These are phyloP conservation scores for Mortierella hygrophila DNA, from an alignment of 192 early-diverging fungal species.

Conservation along the genomic window DNA sequence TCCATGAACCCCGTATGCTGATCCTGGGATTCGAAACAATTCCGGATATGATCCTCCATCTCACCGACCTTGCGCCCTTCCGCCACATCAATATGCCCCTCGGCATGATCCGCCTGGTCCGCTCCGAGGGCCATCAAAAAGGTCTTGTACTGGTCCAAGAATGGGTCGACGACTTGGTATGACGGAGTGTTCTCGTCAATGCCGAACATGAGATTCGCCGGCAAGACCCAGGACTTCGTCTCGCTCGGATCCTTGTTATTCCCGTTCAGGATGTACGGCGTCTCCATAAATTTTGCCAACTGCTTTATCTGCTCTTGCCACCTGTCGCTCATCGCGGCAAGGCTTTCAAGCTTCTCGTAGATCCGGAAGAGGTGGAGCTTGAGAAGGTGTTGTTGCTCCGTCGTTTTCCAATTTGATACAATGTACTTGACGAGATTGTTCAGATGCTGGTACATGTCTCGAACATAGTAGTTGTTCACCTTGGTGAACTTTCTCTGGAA, in stretches of 20 bases:
- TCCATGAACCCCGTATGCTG: constrained; percentile 30
- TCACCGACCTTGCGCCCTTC: not conserved
- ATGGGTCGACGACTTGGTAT: not conserved
- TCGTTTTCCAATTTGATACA: constrained; percentile 2
- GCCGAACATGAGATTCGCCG: constrained; percentile 24
- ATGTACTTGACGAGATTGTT: not conserved
- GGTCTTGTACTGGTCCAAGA: not conserved
- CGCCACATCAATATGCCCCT: not conserved
- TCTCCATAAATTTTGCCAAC: not conserved
- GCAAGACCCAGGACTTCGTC: constrained; percentile 9
- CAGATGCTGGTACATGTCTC: not conserved
- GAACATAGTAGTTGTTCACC: not conserved
- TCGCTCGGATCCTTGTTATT: constrained; percentile 13
- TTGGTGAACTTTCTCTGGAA: not conserved
- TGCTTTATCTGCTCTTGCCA: not conserved
- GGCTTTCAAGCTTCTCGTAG: not conserved
- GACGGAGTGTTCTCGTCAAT: constrained; percentile 16
- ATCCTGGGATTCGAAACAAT: constrained; percentile 25
- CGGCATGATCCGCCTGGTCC: constrained; percentile 3
- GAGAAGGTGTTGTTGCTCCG: not conserved
- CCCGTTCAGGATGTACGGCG: constrained; percentile 27
- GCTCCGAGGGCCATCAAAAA: constrained; percentile 30
- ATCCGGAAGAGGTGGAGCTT: constrained; percentile 6
- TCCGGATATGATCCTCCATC: constrained; percentile 1
- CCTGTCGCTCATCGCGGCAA: not conserved